Percentiles rank a stretch among this genome's conserved stretches.
These are phyloP conservation scores for Fusarium nelsonii DNA, from an alignment of 2,329 filamentous ascomycete species.

Conservation along the genomic window DNA sequence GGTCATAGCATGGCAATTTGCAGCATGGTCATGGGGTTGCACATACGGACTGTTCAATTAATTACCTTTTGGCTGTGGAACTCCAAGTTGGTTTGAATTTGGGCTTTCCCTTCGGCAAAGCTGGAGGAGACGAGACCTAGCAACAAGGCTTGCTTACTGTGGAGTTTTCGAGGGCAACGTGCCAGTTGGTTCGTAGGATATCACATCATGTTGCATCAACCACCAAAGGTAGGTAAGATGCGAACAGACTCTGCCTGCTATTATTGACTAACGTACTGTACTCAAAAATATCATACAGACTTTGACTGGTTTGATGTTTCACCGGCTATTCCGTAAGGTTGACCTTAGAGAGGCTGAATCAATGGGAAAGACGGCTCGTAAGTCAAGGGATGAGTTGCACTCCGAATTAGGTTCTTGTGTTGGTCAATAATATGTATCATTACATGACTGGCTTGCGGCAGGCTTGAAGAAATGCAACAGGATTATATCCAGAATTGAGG, in stretches of 20 bases:
- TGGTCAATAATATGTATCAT: conserved; percentile 5
- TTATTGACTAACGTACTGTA: neutral
- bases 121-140: neutral
- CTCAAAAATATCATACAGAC: neutral
- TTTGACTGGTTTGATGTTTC: conserved; percentile 5
- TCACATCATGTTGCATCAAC: conserved; percentile 33
- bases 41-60: conserved; percentile 6
- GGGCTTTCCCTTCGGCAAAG: conserved; percentile 17
- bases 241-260: conserved; percentile 5
- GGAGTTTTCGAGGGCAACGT: conserved; percentile 27
- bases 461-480: conserved; percentile 28
- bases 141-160: conserved; percentile 17
- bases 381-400: conserved; percentile 26
- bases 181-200: conserved; percentile 25
- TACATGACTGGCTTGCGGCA: conserved; percentile 20
- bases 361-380: conserved; percentile 17
- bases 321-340: conserved; percentile 11
- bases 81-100: conserved; percentile 7
- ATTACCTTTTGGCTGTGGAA: conserved; percentile 15
- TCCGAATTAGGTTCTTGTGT: conserved; percentile 16
- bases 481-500: conserved; percentile 19
- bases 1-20: conserved; percentile 23
- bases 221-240: conserved; percentile 21
- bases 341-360: conserved; percentile 14
- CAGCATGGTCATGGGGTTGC: conserved; percentile 27